Percentiles rank a stretch among this genome's conserved stretches.
phyloP scores from a whole-genome alignment of 306 rosid genomes.

The Ceratonia siliqua region DNA sequence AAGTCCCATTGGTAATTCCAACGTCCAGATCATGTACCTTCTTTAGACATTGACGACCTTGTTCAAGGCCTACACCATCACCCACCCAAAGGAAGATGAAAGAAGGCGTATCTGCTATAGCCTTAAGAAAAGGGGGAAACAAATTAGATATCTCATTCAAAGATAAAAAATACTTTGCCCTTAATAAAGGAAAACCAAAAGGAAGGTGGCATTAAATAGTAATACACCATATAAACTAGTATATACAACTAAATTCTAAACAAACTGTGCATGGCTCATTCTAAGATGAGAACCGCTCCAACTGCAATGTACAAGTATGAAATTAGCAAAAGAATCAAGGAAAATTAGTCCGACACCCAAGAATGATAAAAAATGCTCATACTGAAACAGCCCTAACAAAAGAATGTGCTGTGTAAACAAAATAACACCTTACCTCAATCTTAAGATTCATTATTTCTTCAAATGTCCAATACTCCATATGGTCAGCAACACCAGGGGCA shows the following conservation, averaged over 20 bases:
- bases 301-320: constrained; percentile 1
- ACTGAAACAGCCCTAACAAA: constrained; percentile 14
- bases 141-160: constrained; percentile 37
- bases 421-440: constrained; percentile 71
- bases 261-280: not conserved
- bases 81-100: constrained; percentile 99
- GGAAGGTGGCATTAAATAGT: not conserved
- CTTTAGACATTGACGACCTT: constrained; percentile 98
- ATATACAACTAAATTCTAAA: constrained; percentile 4
- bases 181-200: constrained; percentile 15
- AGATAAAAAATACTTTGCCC: constrained; percentile 17
- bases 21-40: constrained; percentile 58
- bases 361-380: constrained; percentile 21
- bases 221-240: constrained; percentile 8
- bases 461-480: constrained; percentile 93
- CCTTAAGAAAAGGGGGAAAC: constrained; percentile 48
- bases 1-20: not conserved
- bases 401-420: constrained; percentile 6
- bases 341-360: constrained; percentile 1
- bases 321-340: not conserved
- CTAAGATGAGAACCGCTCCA: constrained; percentile 11
- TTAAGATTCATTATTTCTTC: constrained; percentile 99
- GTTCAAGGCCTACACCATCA: constrained; percentile 97
- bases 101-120: constrained; percentile 98
- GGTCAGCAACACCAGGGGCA: constrained; percentile 99